These are phyloP conservation scores for Taphrina populina DNA, from an alignment of 1,139 yeast genomes.

Conservation along the genomic window DNA sequence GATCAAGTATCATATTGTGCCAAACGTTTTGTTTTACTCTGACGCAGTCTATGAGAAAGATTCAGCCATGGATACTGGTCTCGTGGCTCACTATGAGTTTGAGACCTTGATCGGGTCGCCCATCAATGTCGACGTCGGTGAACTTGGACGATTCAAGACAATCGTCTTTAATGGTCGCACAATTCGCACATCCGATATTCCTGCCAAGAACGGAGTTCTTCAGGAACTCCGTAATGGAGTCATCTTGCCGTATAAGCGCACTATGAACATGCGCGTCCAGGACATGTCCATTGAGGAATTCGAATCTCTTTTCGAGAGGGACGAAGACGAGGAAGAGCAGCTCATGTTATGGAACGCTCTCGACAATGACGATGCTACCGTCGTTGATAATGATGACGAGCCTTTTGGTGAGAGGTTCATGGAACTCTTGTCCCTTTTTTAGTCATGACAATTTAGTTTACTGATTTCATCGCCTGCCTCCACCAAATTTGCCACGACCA, in stretches of 20 bases:
- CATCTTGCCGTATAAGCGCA: slow-evolving; percentile 25
- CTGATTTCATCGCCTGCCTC: too few relatives aligned
- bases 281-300: slow-evolving; percentile 27
- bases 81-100: slow-evolving; percentile 21
- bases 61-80: slow-evolving; percentile 24
- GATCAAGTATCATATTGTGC: slow-evolving; percentile 36
- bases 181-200: slow-evolving; percentile 22
- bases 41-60: slow-evolving; percentile 32
- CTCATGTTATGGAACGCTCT: too few relatives aligned
- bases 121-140: slow-evolving; percentile 26
- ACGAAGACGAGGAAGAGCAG: background rate
- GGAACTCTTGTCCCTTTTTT: too few relatives aligned
- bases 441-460: too few relatives aligned
- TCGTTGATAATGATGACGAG: too few relatives aligned
- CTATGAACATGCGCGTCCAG: background rate
- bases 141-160: slow-evolving; percentile 30
- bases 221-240: slow-evolving; percentile 15
- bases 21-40: slow-evolving; percentile 35
- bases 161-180: slow-evolving; percentile 26
- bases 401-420: too few relatives aligned
- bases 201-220: slow-evolving; percentile 33
- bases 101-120: slow-evolving; percentile 5
- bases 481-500: slow-evolving; percentile 29
- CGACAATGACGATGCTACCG: too few relatives aligned
- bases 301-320: slow-evolving; percentile 16